Evolutionary conservation across 1,284 basidiomycete species (phyloP).

Genomic region (Chondrostereum purpureum): DNA sequence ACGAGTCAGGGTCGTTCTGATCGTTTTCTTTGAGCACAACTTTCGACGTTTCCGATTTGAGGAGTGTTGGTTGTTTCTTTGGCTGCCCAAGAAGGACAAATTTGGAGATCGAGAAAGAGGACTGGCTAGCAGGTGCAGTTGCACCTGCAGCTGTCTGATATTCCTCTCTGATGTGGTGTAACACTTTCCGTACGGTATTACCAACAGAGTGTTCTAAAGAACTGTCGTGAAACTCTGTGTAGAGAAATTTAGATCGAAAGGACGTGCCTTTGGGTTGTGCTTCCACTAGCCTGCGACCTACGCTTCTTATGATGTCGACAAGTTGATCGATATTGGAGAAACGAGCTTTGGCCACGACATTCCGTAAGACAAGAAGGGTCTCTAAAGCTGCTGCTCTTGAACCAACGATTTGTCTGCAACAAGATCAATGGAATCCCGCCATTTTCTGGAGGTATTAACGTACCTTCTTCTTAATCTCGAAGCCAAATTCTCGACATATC

Average conservation of each 20-base stretch:
- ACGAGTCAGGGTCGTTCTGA: slow-evolving; percentile 67
- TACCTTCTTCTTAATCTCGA: slow-evolving; percentile 13
- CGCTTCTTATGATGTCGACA: slow-evolving; percentile 71
- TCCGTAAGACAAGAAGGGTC: slow-evolving; percentile 81
- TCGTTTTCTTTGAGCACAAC: slow-evolving; percentile 59
- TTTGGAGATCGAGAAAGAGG: slow-evolving; percentile 65
- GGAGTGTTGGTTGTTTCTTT: slow-evolving; percentile 44
- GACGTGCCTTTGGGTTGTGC: slow-evolving; percentile 89
- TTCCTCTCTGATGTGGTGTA: slow-evolving; percentile 92
- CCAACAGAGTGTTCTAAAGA: slow-evolving; percentile 83
- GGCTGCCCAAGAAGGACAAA: slow-evolving; percentile 75
- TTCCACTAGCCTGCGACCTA: slow-evolving; percentile 76
- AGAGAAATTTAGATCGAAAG: too few species aligned
- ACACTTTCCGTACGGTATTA: slow-evolving; percentile 87
- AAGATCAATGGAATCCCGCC: slow-evolving; percentile 6
- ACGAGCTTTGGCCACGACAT: slow-evolving; percentile 82
- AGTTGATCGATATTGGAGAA: slow-evolving; percentile 88
- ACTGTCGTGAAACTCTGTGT: too few species aligned
- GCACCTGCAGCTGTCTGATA: slow-evolving; percentile 64
- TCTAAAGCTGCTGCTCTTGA: slow-evolving; percentile 85
- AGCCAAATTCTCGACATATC: slow-evolving; percentile 13
- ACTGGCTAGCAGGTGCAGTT: slow-evolving; percentile 29
- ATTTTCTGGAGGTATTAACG: neutral
- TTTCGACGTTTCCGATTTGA: slow-evolving; percentile 42
- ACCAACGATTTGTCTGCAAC: slow-evolving; percentile 76